Evolutionary conservation across 2,329 filamentous ascomycete genomes (phyloP), one percentile per base, ranked within the genome.

Genomic region (Microsporum canis): DNA sequence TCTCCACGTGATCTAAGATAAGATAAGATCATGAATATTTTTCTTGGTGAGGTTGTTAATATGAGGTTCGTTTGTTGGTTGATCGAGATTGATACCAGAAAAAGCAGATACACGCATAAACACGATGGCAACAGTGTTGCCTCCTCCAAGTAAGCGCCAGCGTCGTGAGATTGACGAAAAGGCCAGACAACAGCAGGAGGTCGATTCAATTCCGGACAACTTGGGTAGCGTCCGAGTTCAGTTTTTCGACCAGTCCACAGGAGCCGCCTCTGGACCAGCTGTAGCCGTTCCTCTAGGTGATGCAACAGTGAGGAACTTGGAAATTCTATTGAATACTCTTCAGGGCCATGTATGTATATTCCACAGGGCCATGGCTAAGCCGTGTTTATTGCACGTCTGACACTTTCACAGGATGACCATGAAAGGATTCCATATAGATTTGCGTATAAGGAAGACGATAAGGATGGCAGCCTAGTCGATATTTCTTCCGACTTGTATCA

Each of bases 71-170:
- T 34, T 34, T 49, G 17, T 27, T 8, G 45, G 14, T 55, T 36
- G n/a, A 55, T 55, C 51, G 8, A 43, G 6, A 55, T 36, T 38
- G 43, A 3, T 34, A 34, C 14, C 45, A 51, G 45, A 53, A 27
- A 14, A n/a, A 36, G 31, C 4, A n/a, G 31, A 36, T n/a, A 55
- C 14, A 7, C 33, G 2, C 6, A 3, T 2, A 8, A 27, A 60
- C 56, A 70, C 39, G 12, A 95, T 95, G 90, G 84, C 90, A 67
- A 95, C 90, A 3, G 76, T 91, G 56, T 73, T 87, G 4, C 90
- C 90, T n/a, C 90, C 89, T 55, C 89, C 89, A 3, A 91, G 87
- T 59, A 97, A 96, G 76, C 84, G 91, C 64, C 91, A 96, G 71
- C 88, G 86, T 74, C 84, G 87, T 57, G 89, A 89, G 67, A 82